Conservation (phyloP, 306 rosid species). For the Citrullus amarus region DNA sequence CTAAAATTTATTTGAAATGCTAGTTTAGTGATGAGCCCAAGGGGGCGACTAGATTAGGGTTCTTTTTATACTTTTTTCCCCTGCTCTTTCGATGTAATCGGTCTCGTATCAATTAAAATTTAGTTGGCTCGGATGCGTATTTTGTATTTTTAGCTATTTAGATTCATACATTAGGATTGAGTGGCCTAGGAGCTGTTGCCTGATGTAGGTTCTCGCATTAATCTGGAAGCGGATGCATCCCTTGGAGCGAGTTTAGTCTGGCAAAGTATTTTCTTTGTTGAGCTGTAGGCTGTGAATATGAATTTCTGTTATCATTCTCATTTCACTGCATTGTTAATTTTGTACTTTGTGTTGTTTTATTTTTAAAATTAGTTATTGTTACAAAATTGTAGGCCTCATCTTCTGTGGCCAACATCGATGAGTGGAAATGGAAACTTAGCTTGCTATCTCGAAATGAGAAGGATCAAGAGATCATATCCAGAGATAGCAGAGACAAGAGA, state of each 20-base stretch:
- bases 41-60: background rate
- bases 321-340: background rate
- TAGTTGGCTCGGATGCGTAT: background rate
- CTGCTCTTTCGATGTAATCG: background rate
- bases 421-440: constrained; percentile 98
- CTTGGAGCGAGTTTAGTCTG: background rate
- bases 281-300: background rate
- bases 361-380: background rate
- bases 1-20: background rate
- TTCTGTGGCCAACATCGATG: constrained; percentile 87
- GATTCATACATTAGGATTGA: background rate
- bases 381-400: constrained; percentile 56
- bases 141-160: background rate
- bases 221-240: background rate
- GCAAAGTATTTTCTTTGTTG: background rate
- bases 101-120: background rate
- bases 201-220: background rate
- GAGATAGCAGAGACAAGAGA: constrained; percentile 80
- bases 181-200: background rate
- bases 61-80: background rate
- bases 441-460: constrained; percentile 64
- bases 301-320: no score
- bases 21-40: background rate
- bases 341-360: background rate
- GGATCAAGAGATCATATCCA: constrained; percentile 86